Evolutionary conservation across 441 rosid species (phyloP).

Genomic region (Pelargonium citronellum): DNA sequence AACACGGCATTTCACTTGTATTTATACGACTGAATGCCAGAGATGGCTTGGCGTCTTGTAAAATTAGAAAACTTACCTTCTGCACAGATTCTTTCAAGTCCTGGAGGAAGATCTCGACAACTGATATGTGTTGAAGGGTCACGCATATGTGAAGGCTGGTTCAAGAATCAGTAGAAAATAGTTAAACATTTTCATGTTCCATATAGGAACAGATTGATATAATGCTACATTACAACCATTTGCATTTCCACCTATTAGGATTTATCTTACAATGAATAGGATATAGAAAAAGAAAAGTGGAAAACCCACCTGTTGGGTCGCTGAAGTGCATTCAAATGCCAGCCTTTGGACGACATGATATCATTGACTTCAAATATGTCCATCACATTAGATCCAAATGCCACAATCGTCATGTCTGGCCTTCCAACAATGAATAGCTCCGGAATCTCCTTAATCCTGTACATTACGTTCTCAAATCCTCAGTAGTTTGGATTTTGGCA

Average conservation of each 20-base stretch:
- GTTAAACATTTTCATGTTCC: background rate
- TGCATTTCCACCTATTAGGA: background rate
- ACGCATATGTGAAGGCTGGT: slow-evolving; percentile 81
- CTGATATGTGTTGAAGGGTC: slow-evolving; percentile 79
- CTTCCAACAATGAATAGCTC: slow-evolving; percentile 74
- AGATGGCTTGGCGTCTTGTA: slow-evolving; percentile 1
- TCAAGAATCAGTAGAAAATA: slow-evolving; percentile 20
- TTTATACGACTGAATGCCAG: background rate
- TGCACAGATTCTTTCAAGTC: slow-evolving; percentile 70
- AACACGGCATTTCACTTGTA: background rate
- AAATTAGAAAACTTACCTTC: slow-evolving; percentile 45
- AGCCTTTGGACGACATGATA: slow-evolving; percentile 77
- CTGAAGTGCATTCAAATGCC: slow-evolving; percentile 93
- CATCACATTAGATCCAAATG: slow-evolving; percentile 60
- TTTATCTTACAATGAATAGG: background rate
- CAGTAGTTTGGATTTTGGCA: slow-evolving; percentile 4
- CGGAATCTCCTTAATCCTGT: slow-evolving; percentile 62
- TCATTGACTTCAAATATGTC: slow-evolving; percentile 95
- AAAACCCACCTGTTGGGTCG: slow-evolving; percentile 75
- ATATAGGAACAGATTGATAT: background rate
- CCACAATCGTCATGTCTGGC: slow-evolving; percentile 89
- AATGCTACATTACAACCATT: background rate
- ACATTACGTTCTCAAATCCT: slow-evolving; percentile 13
- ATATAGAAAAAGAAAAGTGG: background rate
- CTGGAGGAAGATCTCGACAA: slow-evolving; percentile 49